Evolutionary conservation across 257 asterid species (phyloP).

Genomic region (Lithospermum erythrorhizon): DNA sequence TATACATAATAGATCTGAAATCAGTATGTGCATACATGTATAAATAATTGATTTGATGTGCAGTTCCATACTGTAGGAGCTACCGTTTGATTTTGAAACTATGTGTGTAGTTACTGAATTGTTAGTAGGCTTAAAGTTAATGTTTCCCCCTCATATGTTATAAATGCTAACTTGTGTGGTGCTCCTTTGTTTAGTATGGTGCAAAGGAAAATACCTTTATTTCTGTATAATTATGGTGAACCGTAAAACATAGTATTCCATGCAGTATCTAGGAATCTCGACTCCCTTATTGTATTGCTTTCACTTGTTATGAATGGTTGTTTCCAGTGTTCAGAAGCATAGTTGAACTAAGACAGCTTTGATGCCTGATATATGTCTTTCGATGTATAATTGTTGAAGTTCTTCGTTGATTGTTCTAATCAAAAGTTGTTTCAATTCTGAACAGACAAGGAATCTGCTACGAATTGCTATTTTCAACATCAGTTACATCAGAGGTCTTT

Average conservation of each 20-base stretch:
- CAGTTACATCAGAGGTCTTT: slow-evolving; percentile 92
- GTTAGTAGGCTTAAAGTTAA: background rate
- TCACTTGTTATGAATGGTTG: background rate
- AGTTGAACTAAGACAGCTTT: background rate
- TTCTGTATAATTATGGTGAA: background rate
- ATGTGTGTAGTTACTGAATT: background rate
- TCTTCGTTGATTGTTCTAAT: background rate
- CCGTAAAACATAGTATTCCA: background rate
- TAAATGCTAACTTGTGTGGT: background rate
- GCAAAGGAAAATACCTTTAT: background rate
- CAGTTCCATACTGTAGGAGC: no score
- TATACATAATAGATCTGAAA: background rate
- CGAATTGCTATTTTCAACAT: slow-evolving; percentile 96
- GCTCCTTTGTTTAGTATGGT: background rate
- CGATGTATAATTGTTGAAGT: background rate
- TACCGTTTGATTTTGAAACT: background rate
- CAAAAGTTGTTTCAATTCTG: background rate
- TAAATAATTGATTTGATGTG: no score
- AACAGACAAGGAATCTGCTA: slow-evolving; percentile 83
- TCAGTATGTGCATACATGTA: no score
- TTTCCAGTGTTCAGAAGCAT: background rate
- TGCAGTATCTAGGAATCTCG: background rate
- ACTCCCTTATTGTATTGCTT: background rate
- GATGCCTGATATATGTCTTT: background rate
- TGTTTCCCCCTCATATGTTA: no score